Evolutionary conservation across 1,284 basidiomycete genomes (phyloP), one percentile per base, ranked within the genome.

Genomic region (Sphaerobolus stellatus): DNA sequence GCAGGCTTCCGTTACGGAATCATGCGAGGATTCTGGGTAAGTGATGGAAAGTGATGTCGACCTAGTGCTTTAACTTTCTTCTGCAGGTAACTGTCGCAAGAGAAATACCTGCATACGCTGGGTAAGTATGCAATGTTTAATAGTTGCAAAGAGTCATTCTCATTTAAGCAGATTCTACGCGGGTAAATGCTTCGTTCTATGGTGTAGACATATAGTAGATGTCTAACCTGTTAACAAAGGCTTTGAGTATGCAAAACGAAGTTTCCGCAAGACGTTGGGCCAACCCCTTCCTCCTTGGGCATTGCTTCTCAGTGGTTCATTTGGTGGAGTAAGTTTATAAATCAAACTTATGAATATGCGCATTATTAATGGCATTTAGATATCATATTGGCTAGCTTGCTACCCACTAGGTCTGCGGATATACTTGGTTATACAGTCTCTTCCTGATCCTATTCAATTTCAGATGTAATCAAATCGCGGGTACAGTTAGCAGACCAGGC

Each of bases 1-100:
- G 92, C 87, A 77, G 95, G 96, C 0, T 84, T 98, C 60, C 74
- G 84, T 41, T 79, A 84, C 56, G 96, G 96, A 7, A 81, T 98
- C 50, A 97, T 98, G 94, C 78, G 96, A 30, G 96, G 96, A 0
- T 98, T 94, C 69, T 97, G 94, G 93, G 92, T 92, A 58, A 48
- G 80, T 64, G 20, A n/a, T 5, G 11, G 36, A 38, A 38, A 38
- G 22, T 16, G n/a, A 43, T 14, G 28, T 13, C 20, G 41, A 31
- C 44, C 25, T 3, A 8, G 11, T 18, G 3, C 30, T 14, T 20
- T 18, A 16, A 13, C 16, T 6, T 13, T 13, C 16, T 14, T n/a
- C n/a, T n/a, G n/a, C 36, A 94, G 92, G 81, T 95, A n/a, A 98
- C 96, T 0, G 84, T 98, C 27, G 82, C 86, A 1, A 79, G 94